These are phyloP conservation scores for Penicillium glabrum DNA, from an alignment of 2,329 filamentous ascomycete genomes.

Conservation along the genomic window DNA sequence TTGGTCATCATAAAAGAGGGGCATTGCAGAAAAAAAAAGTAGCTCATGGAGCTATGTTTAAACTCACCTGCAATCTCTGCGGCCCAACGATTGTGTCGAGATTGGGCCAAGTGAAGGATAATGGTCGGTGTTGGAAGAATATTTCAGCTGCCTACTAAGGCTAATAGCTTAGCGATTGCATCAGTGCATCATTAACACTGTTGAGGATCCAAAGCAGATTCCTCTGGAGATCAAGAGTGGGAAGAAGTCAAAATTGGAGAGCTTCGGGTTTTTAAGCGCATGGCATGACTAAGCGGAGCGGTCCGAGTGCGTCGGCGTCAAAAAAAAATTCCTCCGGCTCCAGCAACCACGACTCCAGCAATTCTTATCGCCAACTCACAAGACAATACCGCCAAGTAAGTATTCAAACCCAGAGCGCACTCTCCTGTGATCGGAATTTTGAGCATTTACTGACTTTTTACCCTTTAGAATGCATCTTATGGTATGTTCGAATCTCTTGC, in stretches of 20 bases:
- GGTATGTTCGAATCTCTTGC: conserved; percentile 28
- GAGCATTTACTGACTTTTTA: conserved; percentile 7
- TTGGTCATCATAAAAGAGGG: conserved; percentile 48
- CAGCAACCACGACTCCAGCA: conserved; percentile 13
- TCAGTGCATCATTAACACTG: conserved; percentile 7
- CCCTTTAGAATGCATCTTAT: conserved; percentile 41
- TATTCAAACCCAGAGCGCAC: neutral
- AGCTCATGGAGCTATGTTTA: conserved; percentile 1
- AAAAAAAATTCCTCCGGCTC: conserved; percentile 26
- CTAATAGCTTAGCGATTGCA: neutral
- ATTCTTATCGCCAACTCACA: conserved; percentile 12
- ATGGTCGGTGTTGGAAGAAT: neutral
- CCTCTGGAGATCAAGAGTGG: neutral
- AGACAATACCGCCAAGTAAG: conserved; percentile 31
- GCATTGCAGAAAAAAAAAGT: conserved; percentile 11
- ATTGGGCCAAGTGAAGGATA: neutral
- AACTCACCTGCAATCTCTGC: conserved; percentile 19
- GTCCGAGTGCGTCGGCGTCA: conserved; percentile 23
- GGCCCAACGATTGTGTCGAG: conserved; percentile 2
- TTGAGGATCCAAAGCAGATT: neutral
- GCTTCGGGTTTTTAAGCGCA: conserved; percentile 19
- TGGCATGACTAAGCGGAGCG: conserved; percentile 20
- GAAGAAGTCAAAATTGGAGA: conserved; percentile 12
- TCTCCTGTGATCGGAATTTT: neutral
- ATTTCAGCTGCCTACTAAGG: neutral